Conservation (phyloP, 148 eudicot species). For the Camellia granthamiana region DNA sequence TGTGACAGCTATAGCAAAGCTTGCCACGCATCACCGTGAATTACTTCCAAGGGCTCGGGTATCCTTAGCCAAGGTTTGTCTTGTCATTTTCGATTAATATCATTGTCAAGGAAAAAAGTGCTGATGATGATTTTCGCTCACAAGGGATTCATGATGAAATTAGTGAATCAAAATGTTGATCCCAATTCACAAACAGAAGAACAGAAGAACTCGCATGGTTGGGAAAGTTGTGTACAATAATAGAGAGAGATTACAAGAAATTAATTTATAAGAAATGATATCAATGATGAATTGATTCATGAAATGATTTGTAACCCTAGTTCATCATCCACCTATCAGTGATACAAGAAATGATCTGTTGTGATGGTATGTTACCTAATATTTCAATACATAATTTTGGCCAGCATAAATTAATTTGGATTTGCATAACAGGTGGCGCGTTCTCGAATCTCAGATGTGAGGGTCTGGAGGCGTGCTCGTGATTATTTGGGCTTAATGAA, state of each 20-base stretch:
- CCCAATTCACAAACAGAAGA: background rate
- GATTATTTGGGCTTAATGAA: constrained; percentile 91
- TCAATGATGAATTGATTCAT: no score
- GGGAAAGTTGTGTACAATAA: background rate
- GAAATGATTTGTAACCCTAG: no score
- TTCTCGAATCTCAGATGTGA: constrained; percentile 73
- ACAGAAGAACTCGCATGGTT: background rate
- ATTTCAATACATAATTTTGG: background rate
- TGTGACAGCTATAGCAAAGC: constrained; percentile 93
- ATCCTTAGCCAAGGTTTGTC: constrained; percentile 77
- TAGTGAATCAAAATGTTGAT: background rate
- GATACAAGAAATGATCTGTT: no score
- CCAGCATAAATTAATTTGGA: background rate
- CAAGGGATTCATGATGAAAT: background rate
- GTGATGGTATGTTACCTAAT: background rate
- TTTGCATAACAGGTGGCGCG: constrained; percentile 75
- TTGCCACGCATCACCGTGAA: constrained; percentile 92
- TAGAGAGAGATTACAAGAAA: no score
- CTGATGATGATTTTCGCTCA: background rate
- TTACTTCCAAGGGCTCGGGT: constrained; percentile 95
- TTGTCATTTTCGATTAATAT: background rate
- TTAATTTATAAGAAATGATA: no score
- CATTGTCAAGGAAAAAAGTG: background rate
- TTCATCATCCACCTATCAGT: no score
- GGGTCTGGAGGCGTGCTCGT: constrained; percentile 88